These are phyloP conservation scores for Yarrowia sp. DNA, from an alignment of 805 yeast genomes.

Conservation along the genomic window DNA sequence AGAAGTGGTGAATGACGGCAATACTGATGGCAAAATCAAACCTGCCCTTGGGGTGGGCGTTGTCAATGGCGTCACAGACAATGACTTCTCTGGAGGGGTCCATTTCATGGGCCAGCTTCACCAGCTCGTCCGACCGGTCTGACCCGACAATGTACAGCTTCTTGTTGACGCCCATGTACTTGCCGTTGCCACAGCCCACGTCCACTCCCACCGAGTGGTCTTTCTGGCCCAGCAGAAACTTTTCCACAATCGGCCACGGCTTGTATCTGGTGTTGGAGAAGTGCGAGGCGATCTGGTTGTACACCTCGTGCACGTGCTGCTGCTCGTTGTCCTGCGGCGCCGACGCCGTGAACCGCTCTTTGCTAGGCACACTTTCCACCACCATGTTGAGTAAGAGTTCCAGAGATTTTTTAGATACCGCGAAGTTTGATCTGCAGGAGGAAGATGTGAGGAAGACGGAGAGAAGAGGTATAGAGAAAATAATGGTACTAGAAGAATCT, in stretches of 20 bases:
- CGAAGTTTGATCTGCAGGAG: slow-evolving; percentile 1
- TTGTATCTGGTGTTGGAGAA: slow-evolving; percentile 91
- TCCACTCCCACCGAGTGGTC: slow-evolving; percentile 80
- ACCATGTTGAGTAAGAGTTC: slow-evolving; percentile 1
- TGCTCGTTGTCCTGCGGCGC: slow-evolving; percentile 68
- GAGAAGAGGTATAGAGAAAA: too few species aligned
- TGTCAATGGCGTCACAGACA: slow-evolving; percentile 78
- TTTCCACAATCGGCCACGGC: slow-evolving; percentile 96
- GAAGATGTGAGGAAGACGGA: too few species aligned
- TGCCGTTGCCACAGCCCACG: slow-evolving; percentile 98
- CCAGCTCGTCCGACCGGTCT: slow-evolving; percentile 51
- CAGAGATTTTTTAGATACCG: not conserved
- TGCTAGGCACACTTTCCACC: slow-evolving; percentile 32
- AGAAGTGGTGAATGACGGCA: slow-evolving; percentile 95
- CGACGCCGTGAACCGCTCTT: slow-evolving; percentile 11
- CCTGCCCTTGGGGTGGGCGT: slow-evolving; percentile 60
- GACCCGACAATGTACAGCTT: slow-evolving; percentile 74
- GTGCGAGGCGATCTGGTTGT: slow-evolving; percentile 90
- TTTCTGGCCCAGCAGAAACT: slow-evolving; percentile 60
- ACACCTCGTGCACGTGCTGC: slow-evolving; percentile 85
- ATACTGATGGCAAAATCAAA: slow-evolving; percentile 91
- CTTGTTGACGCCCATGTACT: slow-evolving; percentile 76
- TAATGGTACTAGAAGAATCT: too few species aligned
- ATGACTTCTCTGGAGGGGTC: slow-evolving; percentile 56
- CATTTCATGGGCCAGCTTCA: slow-evolving; percentile 54